Evolutionary conservation across 345 rosid genomes (phyloP), one percentile per base, ranked within the genome.

Genomic region (Euclidium syriacum): DNA sequence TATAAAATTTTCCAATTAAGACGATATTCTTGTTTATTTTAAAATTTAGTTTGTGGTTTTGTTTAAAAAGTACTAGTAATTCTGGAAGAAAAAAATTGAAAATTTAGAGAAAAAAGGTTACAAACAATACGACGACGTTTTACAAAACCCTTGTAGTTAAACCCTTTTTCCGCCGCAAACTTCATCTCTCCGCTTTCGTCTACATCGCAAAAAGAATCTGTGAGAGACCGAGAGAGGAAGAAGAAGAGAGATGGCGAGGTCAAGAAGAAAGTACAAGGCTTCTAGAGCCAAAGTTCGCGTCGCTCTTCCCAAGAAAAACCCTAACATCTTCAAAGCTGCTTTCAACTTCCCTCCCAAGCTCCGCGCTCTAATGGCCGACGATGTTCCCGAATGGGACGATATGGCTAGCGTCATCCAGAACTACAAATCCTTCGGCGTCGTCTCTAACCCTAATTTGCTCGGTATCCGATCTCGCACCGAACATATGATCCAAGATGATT

Each of bases 291-390:
- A 94, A 76, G 97, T 94, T 15, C 76, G 58, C 7, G 97, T 90
- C 5, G 88, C 83, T 55, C 97, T 94, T 9, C 96, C 95, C 0
- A 85, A 78, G 88, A 90, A 86, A 50, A 81, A 90, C 43, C 96
- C 94, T 15, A 68, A 78, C 57, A 53, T 80, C 64, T 84, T 94
- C 59, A 94, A 90, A 50, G 90, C 95, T 20, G 82, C 89, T 20
- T 94, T 94, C 81, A 75, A 71, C 65, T 63, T 94, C 62, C 97
- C 96, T 29, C 92, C 96, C 0, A 94, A 94, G 87, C 87, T 92
- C 9, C 95, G 96, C 0, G 52, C 86, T 49, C 71, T 94, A 14
- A 65, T 77, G 72, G 79, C 58, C 1, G 85, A 80, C 51, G 76
- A 71, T 63, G 64, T 26, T 43, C 71, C 85, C 46, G 56, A 75